Evolutionary conservation across 192 early-diverging fungal species (phyloP), one percentile per base, ranked within the genome.

Genomic region (Coemansia sp.): DNA sequence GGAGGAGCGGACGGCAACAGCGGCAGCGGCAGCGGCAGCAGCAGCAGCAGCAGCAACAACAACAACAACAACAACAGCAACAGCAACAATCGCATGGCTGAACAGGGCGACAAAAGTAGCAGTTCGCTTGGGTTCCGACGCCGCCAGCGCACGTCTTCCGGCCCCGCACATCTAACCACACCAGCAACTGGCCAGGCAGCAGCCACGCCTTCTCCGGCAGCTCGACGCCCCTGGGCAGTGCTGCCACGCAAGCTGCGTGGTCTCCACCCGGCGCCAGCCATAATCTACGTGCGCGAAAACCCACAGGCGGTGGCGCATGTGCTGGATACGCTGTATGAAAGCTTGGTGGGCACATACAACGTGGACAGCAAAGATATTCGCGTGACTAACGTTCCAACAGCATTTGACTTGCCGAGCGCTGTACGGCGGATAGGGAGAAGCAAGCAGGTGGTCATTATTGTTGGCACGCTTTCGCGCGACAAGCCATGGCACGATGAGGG

Each of bases 281-380:
- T 80, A 4, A 31, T 80, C 34, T 80, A 80, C 34, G 72, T 68
- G 30, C 77, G 77, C 61, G 77, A 80, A 53, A 74, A 68, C 58
- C 20, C 71, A 1, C 31, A 18, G 18, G 60, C 61, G 8, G 64
- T 80, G 13, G 56, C 63, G 12, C 64, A 33, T 23, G 71, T 61
- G 4, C 74, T 80, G 77, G 77, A 80, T 66, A 37, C 62, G 57
- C 59, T 80, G n/a, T 80, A 71, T 40, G 71, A 52, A 7, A 62
- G 71, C 30, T 59, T 80, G 58, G 68, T 74, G 7, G 31, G 48
- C 15, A 48, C 61, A 0, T 74, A 65, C 62, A 51, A 53, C 58
- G 58, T 79, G 4, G 77, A 79, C 67, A 51, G 63, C 18, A 63
- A 67, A 29, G 77, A 79, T 35, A 79, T 79, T 7, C 68, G 72